Evolutionary conservation across 495 filamentous ascomycete species (phyloP), one percentile per base, ranked within the genome.

Genomic region (Aspergillus indologenus): DNA sequence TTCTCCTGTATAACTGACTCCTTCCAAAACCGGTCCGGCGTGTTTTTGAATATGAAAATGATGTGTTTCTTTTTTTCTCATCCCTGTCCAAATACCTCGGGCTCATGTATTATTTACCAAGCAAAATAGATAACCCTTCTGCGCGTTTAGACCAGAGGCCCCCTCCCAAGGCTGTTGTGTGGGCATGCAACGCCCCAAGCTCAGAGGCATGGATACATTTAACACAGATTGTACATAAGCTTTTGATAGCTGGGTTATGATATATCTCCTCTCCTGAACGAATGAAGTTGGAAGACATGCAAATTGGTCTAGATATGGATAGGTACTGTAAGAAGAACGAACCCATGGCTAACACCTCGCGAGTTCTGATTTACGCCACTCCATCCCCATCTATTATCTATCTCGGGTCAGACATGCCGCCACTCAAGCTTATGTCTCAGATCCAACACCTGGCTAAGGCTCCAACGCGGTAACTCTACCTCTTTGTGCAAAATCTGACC

Each of bases 61-160:
- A 53, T 56, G 50, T 49, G 31, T 54, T 43, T 26, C 23, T 44
- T 45, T 58, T 29, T 50, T 11, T 50, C 50, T 29, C 49, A 57
- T 47, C 60, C 57, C 19, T 43, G 53, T 54, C 42, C 54, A 21
- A 51, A 43, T 54, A 56, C 46, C 47, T 57, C 61, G 53, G 53
- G 52, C 59, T 18, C 57, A 60, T 65, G 60, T 65, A 68, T 65
- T 58, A 65, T 72, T 68, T 72, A 66, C 63, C 68, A 56, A 68
- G 55, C 65, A 70, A 66, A 68, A 64, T 61, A 64, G 67, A 63
- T 57, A 15, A 45, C 62, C 60, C 65, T 58, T 63, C 57, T 62
- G 64, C 59, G 64, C 59, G 22, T 65, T 61, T 18, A 40, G 34
- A 40, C 18, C n/a, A 19, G 47, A 51, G 47, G 9, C 26, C 53